Conservation (phyloP, 768 basidiomycete species). For the Tulasnella sp. region DNA sequence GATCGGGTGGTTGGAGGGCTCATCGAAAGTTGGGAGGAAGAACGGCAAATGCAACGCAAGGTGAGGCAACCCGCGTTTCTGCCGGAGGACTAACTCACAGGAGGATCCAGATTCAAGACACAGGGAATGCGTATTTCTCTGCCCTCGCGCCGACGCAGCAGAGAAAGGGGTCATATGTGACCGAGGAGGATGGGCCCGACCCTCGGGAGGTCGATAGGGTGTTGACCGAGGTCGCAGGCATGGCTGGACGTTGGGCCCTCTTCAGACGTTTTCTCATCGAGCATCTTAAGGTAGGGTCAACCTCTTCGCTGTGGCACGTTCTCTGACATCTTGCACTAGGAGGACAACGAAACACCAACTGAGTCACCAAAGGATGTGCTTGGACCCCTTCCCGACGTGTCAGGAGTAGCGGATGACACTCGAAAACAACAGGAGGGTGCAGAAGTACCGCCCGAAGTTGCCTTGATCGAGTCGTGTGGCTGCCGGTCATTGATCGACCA, state of each 20-base stretch:
- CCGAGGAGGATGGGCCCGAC: slow-evolving; percentile 46
- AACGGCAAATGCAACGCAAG: slow-evolving; percentile 70
- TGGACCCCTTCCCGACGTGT: background rate
- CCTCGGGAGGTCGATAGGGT: slow-evolving; percentile 85
- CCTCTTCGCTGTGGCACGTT: background rate
- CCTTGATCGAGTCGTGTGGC: slow-evolving; percentile 21
- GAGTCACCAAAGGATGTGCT: slow-evolving; percentile 16
- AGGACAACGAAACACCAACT: background rate
- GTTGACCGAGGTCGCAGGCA: slow-evolving; percentile 75
- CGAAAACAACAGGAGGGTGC: background rate
- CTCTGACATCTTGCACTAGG: background rate
- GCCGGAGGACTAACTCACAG: background rate
- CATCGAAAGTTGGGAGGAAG: slow-evolving; percentile 82
- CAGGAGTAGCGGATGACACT: background rate
- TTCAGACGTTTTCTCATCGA: slow-evolving; percentile 80
- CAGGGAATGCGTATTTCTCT: slow-evolving; percentile 11
- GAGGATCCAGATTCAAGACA: slow-evolving; percentile 16
- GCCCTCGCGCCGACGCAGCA: background rate
- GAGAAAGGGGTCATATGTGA: slow-evolving; percentile 7
- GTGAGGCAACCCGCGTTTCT: slow-evolving; percentile 27
- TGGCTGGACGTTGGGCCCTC: slow-evolving; percentile 84
- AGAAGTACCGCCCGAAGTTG: background rate
- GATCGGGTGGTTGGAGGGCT: slow-evolving; percentile 70
- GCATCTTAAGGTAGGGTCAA: slow-evolving; percentile 42
- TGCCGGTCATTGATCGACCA: slow-evolving; percentile 44